Base-by-base conservation (phyloP, 106 monocot genomes). In the Acorus calamus region DNA sequence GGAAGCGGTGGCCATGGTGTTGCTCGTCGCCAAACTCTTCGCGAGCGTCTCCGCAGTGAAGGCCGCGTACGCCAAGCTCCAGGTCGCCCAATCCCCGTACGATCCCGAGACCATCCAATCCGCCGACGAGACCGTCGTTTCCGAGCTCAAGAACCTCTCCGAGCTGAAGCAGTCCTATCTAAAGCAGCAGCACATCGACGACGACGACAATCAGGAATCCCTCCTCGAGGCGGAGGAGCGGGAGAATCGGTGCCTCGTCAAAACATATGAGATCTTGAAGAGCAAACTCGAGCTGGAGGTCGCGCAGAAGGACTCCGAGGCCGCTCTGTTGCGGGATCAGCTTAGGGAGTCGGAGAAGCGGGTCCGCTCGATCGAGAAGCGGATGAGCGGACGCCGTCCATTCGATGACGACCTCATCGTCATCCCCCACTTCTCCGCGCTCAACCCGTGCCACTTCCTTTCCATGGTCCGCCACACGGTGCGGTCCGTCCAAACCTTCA, bases 41-140 rank as follows among this genome's bases (percentile, higher is more conserved):
- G 79, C 89, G 5, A 62, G 62, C 11, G 44, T 81, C 58, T 81
- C 94, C 7, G 77, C 89, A 52, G 58, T 94, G 60, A 94, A 94
- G 72, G 86, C 94, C 4, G 59, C 83, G 13, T 94, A 94, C 57
- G 94, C 86, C 6, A 79, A 84, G 71, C 71, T 94, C 28, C 94
- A 94, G 76, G 44, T 84, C 50, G 89, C 86, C 2, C 86, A 94
- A 66, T 45, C 63, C 8, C 94, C 94, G 0, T 94, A 84, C 70
- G 77, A 86, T 52, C 73, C 83, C n/a, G 80, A 70, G 2, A 58
- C 80, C 49, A 74, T 93, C 52, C 88, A 88, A 46, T 67, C 73
- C 9, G 77, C 82, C 8, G 92, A 93, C 69, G 76, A 53, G 14
- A 71, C 71, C 59, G 51, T 87, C 45, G 79, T 85, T 52, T 49